Base-by-base conservation (phyloP, 352 stramenopile species). In the Pythium coloratum region DNA sequence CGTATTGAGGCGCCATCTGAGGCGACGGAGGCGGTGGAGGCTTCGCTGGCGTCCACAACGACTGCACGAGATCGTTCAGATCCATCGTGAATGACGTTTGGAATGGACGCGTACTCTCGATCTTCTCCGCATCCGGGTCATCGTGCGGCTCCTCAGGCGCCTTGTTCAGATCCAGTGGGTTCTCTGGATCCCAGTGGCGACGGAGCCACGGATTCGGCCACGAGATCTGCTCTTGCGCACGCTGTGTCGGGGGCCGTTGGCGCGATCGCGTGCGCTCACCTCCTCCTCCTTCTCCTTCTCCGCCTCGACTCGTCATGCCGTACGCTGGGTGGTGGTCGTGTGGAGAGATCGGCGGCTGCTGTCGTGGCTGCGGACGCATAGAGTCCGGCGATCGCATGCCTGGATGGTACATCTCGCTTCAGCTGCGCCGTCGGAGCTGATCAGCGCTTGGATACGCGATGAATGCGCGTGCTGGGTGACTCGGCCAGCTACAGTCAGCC, bases 81-180 rank as follows among this genome's bases (percentile, higher is more conserved):
- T 75, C 69, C 63, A 75, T 62, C 0, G 50, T 14, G 20, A 71
- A 71, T 32, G 44, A 64, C n/a, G 69, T 55, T 16, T 62, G 13
- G 47, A 75, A 75, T n/a, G 57, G 9, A 24, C 67, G 59, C n/a
- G 55, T 26, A 33, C 38, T 54, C 7, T 24, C 20, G 2, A 7
- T 18, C 8, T 67, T 38, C 1, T 42, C 50, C 0, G 34, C 14
- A 0, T 70, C 67, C 47, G 57, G 20, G 16, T 26, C 40, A 3
- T 64, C 56, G 2, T 61, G 24, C 26, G 33, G 62, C 42, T 51
- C 20, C 18, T 28, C n/a, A 2, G 42, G 18, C 3, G 68, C n/a
- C 50, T 62, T 70, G 64, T 75, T 75, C 34, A 75, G 34, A 55
- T 75, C 60, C 20, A 75, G 54, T n/a, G 69, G 64, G 26, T 64